phyloP scores from a whole-genome alignment of 2,329 filamentous ascomycete genomes.

The Colletotrichum falcatum region DNA sequence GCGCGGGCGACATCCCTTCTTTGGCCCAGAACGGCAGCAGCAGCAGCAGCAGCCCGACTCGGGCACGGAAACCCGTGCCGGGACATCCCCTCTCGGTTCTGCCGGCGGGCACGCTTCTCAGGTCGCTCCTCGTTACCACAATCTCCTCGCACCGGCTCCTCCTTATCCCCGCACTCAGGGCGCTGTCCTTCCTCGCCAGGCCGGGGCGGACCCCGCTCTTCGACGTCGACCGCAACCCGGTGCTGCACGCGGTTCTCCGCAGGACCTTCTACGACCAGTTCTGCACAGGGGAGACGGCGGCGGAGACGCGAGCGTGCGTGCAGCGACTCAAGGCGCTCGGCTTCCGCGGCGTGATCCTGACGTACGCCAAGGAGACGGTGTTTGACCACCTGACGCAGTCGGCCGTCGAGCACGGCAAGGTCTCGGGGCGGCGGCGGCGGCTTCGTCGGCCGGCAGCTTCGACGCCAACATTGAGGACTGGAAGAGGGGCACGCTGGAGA shows the following conservation, averaged over 20 bases:
- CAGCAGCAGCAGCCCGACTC: background rate
- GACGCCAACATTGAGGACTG: conserved; percentile 53
- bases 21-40: too few relatives aligned
- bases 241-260: conserved; percentile 61
- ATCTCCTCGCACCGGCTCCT: conserved; percentile 59
- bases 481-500: conserved; percentile 49
- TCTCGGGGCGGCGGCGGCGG: too few relatives aligned
- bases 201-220: conserved; percentile 48
- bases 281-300: conserved; percentile 63
- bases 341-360: conserved; percentile 67
- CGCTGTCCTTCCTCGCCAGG: conserved; percentile 55
- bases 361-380: conserved; percentile 61
- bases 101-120: conserved; percentile 51
- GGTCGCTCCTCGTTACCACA: conserved; percentile 58
- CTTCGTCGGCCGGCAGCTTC: conserved; percentile 20
- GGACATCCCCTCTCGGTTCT: conserved; percentile 46
- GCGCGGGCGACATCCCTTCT: background rate
- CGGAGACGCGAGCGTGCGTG: conserved; percentile 59
- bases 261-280: conserved; percentile 67
- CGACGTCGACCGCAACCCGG: conserved; percentile 62
- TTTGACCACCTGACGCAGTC: conserved; percentile 53
- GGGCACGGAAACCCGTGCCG: conserved; percentile 7
- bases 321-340: conserved; percentile 60
- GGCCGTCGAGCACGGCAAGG: conserved; percentile 29
- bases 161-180: conserved; percentile 51